Percentiles rank a stretch among this genome's conserved stretches.
Evolutionary conservation across 371 early-diverging fungal species (phyloP).

Genomic region (Rhizopus stolonifer): DNA sequence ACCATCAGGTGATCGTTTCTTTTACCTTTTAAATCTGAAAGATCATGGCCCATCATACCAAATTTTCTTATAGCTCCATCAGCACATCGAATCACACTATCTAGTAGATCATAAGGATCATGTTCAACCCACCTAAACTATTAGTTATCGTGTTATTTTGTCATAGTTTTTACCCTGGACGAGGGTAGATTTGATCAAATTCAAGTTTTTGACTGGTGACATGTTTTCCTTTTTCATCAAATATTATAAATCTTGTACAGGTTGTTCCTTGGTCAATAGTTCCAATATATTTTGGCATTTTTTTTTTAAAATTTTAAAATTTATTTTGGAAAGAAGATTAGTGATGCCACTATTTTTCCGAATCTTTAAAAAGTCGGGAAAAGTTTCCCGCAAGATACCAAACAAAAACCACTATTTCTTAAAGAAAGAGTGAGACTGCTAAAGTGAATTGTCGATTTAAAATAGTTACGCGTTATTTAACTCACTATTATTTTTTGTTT

Average conservation of each 20-base stretch:
- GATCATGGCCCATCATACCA: slow-evolving; percentile 59
- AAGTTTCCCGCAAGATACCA: too few species aligned
- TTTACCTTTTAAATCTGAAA: slow-evolving; percentile 64
- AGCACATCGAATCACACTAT: slow-evolving; percentile 72
- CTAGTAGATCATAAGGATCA: slow-evolving; percentile 77
- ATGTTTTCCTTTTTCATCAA: slow-evolving; percentile 76
- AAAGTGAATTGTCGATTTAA: too few species aligned
- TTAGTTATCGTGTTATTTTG: neutral
- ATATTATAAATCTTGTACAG: slow-evolving; percentile 91
- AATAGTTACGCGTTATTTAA: too few species aligned
- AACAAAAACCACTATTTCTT: too few species aligned
- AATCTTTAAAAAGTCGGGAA: too few species aligned
- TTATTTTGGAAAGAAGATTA: too few species aligned
- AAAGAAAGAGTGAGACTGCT: too few species aligned
- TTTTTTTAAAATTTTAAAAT: neutral
- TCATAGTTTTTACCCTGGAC: slow-evolving; percentile 67
- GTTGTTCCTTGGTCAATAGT: slow-evolving; percentile 97
- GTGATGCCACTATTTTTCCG: too few species aligned
- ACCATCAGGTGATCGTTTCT: neutral
- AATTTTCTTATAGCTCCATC: slow-evolving; percentile 69
- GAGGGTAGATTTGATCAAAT: slow-evolving; percentile 77
- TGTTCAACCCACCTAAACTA: slow-evolving; percentile 86
- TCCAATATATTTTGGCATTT: slow-evolving; percentile 63
- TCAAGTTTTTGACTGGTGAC: slow-evolving; percentile 82
- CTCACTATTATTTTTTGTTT: too few species aligned